These are phyloP conservation scores for Alternaria arbusti DNA, from an alignment of 2,329 filamentous ascomycete species.

Conservation along the genomic window DNA sequence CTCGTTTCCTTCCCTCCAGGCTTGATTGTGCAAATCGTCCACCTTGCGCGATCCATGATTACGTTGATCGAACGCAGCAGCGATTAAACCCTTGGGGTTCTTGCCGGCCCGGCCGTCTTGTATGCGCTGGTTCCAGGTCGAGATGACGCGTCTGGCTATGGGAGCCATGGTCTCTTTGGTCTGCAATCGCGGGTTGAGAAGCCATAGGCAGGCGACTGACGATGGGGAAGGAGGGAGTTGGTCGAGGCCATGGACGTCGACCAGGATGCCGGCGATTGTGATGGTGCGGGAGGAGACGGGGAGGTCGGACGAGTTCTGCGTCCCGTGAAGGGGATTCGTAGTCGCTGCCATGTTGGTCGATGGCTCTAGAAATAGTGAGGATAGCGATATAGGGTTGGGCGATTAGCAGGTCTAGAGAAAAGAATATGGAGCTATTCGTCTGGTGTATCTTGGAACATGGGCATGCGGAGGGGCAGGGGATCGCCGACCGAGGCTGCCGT, in stretches of 20 bases:
- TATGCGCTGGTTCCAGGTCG: conserved; percentile 67
- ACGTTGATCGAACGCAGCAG: conserved; percentile 86
- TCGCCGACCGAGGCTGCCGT: conserved; percentile 4
- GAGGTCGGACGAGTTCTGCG: conserved; percentile 33
- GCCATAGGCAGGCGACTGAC: conserved; percentile 81
- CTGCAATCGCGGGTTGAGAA: conserved; percentile 80
- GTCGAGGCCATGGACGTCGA: conserved; percentile 80
- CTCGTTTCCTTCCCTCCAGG: conserved; percentile 80
- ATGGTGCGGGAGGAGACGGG: conserved; percentile 69
- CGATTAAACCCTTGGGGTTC: conserved; percentile 68
- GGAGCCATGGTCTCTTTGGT: conserved; percentile 76
- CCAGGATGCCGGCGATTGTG: conserved; percentile 77
- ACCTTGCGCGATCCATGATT: conserved; percentile 84
- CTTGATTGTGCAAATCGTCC: conserved; percentile 71
- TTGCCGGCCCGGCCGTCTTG: conserved; percentile 37
- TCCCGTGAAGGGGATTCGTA: conserved; percentile 44
- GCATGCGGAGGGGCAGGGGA: background rate
- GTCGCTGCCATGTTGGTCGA: conserved; percentile 37
- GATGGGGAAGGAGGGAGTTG: conserved; percentile 67
- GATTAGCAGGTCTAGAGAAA: background rate
- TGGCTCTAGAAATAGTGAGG: background rate
- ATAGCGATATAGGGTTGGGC: background rate
- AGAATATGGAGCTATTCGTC: background rate
- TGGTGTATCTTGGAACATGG: background rate
- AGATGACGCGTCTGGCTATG: conserved; percentile 72